Conservation (phyloP, 31 red algal genomes). For the Odonthalia washingtoniensis region DNA sequence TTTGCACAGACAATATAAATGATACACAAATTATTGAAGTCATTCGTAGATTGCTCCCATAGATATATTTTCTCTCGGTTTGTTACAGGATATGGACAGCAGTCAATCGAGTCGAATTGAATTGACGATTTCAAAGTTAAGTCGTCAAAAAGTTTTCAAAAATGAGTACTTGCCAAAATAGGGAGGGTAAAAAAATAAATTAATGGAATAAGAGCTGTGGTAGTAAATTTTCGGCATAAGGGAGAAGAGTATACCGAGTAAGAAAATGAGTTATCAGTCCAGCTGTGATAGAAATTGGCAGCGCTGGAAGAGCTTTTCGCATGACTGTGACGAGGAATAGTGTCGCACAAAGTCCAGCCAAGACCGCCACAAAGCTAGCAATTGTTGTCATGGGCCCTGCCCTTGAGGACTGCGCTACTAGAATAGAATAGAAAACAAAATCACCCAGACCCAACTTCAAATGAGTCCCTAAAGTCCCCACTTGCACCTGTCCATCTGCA, state of each 20-base stretch:
- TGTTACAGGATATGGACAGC: no score
- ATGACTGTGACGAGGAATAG: constrained; percentile 81
- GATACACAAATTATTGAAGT: no score
- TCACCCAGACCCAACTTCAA: constrained; percentile 91
- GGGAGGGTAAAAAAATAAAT: neutral
- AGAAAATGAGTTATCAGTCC: constrained; percentile 76
- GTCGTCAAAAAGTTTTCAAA: no score
- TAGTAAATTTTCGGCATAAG: constrained; percentile 72
- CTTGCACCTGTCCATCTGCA: constrained; percentile 44
- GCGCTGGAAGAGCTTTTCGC: constrained; percentile 80
- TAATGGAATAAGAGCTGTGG: constrained; percentile 80
- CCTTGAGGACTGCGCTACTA: constrained; percentile 74
- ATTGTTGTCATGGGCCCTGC: constrained; percentile 79
- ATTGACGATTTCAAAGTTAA: no score
- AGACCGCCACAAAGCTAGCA: constrained; percentile 77
- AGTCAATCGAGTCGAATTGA: no score
- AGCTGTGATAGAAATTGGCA: constrained; percentile 84
- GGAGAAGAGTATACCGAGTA: constrained; percentile 77
- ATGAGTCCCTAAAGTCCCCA: constrained; percentile 72
- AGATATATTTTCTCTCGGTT: no score
- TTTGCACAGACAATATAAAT: no score
- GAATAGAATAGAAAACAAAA: constrained; percentile 93
- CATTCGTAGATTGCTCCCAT: no score
- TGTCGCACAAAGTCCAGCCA: constrained; percentile 79
- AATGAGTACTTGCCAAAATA: no score